Percentiles rank a stretch among this genome's conserved stretches.
Conservation (phyloP, 2,329 filamentous ascomycete genomes). For the Neonectria coccinea region DNA sequence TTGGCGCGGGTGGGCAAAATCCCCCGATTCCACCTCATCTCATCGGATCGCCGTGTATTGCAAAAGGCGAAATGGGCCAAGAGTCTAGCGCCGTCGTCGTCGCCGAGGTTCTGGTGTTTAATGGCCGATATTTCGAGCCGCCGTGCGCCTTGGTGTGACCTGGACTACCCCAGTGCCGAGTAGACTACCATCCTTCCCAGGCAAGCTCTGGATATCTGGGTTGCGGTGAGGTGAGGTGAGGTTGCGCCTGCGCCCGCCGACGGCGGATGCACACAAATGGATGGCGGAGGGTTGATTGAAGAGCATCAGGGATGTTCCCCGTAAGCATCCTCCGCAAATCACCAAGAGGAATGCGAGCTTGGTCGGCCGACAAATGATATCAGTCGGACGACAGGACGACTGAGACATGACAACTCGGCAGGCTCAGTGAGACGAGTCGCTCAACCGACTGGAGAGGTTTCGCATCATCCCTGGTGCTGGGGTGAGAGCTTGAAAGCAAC, state of each 20-base stretch:
- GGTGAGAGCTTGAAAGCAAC: slow-evolving; percentile 32
- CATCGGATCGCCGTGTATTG: slow-evolving; percentile 33
- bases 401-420: slow-evolving; percentile 14
- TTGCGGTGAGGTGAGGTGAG: neutral
- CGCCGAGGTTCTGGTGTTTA: slow-evolving; percentile 8
- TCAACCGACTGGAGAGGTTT: slow-evolving; percentile 35
- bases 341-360: slow-evolving; percentile 33
- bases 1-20: slow-evolving; percentile 20
- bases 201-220: slow-evolving; percentile 8
- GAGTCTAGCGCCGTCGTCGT: slow-evolving; percentile 32
- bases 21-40: slow-evolving; percentile 30
- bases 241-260: neutral
- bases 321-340: slow-evolving; percentile 20
- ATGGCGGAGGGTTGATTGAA: neutral
- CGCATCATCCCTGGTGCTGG: slow-evolving; percentile 36
- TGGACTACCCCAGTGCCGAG: neutral
- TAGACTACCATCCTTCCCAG: neutral
- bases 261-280: neutral
- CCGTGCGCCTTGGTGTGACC: slow-evolving; percentile 21
- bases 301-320: neutral
- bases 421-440: slow-evolving; percentile 7
- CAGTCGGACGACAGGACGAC: neutral
- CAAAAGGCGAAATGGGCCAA: slow-evolving; percentile 33
- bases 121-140: slow-evolving; percentile 21
- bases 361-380: slow-evolving; percentile 22